Conservation (phyloP, 2,329 filamentous ascomycete species). For the Fusarium sterilihyphosum region DNA sequence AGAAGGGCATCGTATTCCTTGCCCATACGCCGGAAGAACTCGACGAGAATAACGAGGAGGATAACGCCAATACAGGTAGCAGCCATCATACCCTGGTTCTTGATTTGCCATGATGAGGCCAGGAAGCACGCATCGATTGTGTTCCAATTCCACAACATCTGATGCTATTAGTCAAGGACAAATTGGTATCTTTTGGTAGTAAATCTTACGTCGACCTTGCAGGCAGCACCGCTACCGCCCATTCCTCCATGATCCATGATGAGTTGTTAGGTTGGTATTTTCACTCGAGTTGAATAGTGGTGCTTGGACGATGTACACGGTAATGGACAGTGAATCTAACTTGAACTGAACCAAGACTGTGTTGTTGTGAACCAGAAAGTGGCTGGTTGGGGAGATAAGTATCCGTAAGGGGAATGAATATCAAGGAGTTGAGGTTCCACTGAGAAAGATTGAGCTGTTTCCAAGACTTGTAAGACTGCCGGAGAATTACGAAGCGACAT, state of each 20-base stretch:
- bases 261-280: background rate
- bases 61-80: constrained; percentile 82
- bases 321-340: background rate
- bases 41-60: constrained; percentile 75
- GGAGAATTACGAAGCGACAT: constrained; percentile 22
- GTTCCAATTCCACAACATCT: constrained; percentile 87
- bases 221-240: constrained; percentile 35
- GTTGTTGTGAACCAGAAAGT: background rate
- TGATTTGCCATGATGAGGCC: constrained; percentile 74
- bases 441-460: constrained; percentile 41
- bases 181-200: background rate
- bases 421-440: constrained; percentile 17
- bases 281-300: background rate
- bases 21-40: constrained; percentile 74
- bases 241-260: constrained; percentile 33
- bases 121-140: constrained; percentile 79
- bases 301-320: background rate
- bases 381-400: constrained; percentile 10
- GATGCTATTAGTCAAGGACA: background rate
- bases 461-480: constrained; percentile 16
- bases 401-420: constrained; percentile 10
- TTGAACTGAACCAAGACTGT: background rate
- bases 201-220: constrained; percentile 47
- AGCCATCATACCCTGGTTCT: constrained; percentile 76
- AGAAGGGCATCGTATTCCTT: constrained; percentile 78